A percentile compares a stretch with the other conserved stretches of the same genome.
Evolutionary conservation across 768 basidiomycete species (phyloP).

Genomic region (Pisolithus tinctorius): DNA sequence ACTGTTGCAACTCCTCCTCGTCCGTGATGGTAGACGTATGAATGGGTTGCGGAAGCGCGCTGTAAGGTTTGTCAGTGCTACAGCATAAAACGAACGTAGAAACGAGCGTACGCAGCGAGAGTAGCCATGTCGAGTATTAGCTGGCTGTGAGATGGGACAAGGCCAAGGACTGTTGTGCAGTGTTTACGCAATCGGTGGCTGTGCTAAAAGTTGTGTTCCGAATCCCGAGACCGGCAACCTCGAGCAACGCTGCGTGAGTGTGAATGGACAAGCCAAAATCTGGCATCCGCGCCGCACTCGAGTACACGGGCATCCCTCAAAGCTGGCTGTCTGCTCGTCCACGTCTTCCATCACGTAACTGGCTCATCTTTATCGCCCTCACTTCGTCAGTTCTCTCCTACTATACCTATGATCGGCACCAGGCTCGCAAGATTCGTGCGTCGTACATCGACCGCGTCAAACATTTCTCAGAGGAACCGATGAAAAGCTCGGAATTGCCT

Average conservation of each 20-base stretch:
- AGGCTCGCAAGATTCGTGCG: slow-evolving; percentile 72
- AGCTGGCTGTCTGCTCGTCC: slow-evolving; percentile 84
- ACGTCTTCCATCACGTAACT: slow-evolving; percentile 83
- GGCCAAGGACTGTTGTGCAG: slow-evolving; percentile 11
- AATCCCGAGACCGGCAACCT: slow-evolving; percentile 9
- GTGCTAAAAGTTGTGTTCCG: slow-evolving; percentile 15
- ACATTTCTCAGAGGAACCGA: slow-evolving; percentile 61
- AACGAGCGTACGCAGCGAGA: slow-evolving; percentile 62
- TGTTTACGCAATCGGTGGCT: slow-evolving; percentile 20
- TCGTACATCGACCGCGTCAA: slow-evolving; percentile 77
- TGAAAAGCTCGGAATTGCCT: slow-evolving; percentile 58
- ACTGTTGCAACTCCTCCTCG: slow-evolving; percentile 47
- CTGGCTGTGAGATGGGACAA: slow-evolving; percentile 18
- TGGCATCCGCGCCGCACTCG: slow-evolving; percentile 55
- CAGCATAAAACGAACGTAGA: not conserved
- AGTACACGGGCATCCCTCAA: slow-evolving; percentile 61
- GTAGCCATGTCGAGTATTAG: slow-evolving; percentile 43
- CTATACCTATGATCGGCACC: slow-evolving; percentile 80
- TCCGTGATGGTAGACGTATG: slow-evolving; percentile 47
- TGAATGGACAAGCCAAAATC: slow-evolving; percentile 28
- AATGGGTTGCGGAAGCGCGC: slow-evolving; percentile 63
- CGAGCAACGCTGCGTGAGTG: not conserved
- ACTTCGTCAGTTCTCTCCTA: slow-evolving; percentile 63
- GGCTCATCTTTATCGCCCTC: slow-evolving; percentile 85
- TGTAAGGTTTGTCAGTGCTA: slow-evolving; percentile 23